Evolutionary conservation across 495 filamentous ascomycete genomes (phyloP).

Genomic region (Baudoinia panamericana): DNA sequence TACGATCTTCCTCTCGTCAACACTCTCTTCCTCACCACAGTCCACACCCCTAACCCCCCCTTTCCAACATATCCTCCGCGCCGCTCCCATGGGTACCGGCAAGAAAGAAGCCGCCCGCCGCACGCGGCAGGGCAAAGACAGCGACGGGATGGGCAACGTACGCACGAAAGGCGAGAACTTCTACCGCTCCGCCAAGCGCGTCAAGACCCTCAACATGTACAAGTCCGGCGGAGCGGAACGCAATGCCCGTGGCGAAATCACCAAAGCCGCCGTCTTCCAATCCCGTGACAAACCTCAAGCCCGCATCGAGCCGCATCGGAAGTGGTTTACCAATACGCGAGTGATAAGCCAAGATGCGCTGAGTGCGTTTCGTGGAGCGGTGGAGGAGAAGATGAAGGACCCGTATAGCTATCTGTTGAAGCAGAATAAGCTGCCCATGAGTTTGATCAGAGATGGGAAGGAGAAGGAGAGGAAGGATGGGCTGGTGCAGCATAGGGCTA

Average conservation of each 20-base stretch:
- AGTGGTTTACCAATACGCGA: constrained; percentile 65
- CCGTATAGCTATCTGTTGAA: constrained; percentile 87
- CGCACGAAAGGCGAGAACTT: constrained; percentile 93
- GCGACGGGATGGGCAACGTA: constrained; percentile 78
- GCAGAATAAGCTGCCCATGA: constrained; percentile 87
- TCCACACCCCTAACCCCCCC: constrained; percentile 7
- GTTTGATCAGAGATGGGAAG: constrained; percentile 53
- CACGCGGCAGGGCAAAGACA: constrained; percentile 64
- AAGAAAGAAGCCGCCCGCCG: constrained; percentile 86
- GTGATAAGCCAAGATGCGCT: constrained; percentile 63
- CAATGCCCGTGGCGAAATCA: constrained; percentile 64
- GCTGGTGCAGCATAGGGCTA: constrained; percentile 80
- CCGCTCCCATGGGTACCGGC: constrained; percentile 67
- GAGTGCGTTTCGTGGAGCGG: constrained; percentile 75
- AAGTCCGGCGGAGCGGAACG: constrained; percentile 68
- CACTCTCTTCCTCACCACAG: neutral
- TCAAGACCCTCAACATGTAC: constrained; percentile 72
- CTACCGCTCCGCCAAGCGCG: constrained; percentile 75
- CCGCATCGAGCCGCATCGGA: constrained; percentile 84
- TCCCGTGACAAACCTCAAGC: constrained; percentile 65
- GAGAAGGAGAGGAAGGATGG: constrained; percentile 69
- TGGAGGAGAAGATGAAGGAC: constrained; percentile 77
- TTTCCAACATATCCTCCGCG: constrained; percentile 5
- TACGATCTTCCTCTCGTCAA: neutral
- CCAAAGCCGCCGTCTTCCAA: constrained; percentile 73